Evolutionary conservation across 108 stramenopile species (phyloP), one percentile per base, ranked within the genome.

Genomic region (Stephanodiscus triporus): DNA sequence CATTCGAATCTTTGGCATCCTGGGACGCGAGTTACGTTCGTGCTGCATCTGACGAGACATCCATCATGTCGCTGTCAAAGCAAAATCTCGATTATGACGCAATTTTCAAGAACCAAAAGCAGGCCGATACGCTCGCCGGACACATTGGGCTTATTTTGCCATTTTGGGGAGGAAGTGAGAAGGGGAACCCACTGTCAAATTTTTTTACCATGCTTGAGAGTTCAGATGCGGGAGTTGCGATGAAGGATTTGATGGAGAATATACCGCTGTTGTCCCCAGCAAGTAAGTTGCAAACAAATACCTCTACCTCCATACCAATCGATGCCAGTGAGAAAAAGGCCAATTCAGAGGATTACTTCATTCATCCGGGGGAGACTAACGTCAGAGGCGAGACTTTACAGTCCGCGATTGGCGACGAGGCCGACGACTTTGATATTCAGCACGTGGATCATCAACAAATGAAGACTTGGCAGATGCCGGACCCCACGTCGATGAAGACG

Each of bases 91-190:
- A 48, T 9, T 76, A 30, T n/a, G 47, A 62, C 0, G 36, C 3
- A 0, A 6, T 76, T 1, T 55, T 76, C 40, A 4, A 55, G 0
- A 29, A 43, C 36, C 75, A 76, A 20, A 62, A 55, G 27, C 48
- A 32, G 8, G 75, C 60, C 13, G 75, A 76, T 76, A 38, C 43
- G 19, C 68, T 66, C 22, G 36, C 42, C 6, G 75, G 67, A 2
- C 75, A 76, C 34, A 76, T 76, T 32, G 75, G 75, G 9, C 63
- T 76, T 38, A 76, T 76, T n/a, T 51, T 76, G 60, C 75, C 75
- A 29, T 76, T 76, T 40, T 42, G 68, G 60, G 53, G 63, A 30
- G 30, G 32, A 29, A 40, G 9, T 36, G 36, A 6, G 36, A 50
- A 50, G 9, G 17, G 9, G 4, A 9, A 50, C 9, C 49, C 49